Evolutionary conservation across 106 monocot species (phyloP).

Genomic region (Apostasia shenzhenica): DNA sequence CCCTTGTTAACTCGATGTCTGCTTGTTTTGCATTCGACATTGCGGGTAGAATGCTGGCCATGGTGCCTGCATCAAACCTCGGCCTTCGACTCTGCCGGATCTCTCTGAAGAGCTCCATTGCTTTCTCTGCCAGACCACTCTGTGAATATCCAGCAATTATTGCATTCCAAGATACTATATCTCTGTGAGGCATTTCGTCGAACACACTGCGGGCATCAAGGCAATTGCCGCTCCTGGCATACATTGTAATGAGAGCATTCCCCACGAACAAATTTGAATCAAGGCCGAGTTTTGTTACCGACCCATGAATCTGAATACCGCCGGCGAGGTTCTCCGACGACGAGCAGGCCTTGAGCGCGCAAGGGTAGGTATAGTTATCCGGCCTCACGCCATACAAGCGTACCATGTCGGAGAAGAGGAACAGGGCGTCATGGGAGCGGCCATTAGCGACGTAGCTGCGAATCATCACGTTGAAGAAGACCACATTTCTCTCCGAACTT

Average conservation of each 20-base stretch:
- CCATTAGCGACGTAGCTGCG: constrained; percentile 52
- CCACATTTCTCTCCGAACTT: constrained; percentile 22
- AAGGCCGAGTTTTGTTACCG: constrained; percentile 40
- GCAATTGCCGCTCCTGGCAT: constrained; percentile 16
- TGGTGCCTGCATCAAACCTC: constrained; percentile 62
- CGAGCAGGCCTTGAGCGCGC: constrained; percentile 63
- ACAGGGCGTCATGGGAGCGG: constrained; percentile 38
- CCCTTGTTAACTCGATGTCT: constrained; percentile 28
- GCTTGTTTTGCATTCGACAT: constrained; percentile 17
- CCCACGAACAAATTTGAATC: constrained; percentile 54
- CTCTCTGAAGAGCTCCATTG: constrained; percentile 42
- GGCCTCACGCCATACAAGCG: constrained; percentile 12
- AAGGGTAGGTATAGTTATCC: constrained; percentile 71
- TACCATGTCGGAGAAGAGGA: constrained; percentile 37
- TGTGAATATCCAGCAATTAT: constrained; percentile 62
- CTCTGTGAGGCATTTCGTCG: constrained; percentile 39
- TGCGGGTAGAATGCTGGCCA: constrained; percentile 70
- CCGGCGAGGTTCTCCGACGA: constrained; percentile 15
- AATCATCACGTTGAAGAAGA: constrained; percentile 91
- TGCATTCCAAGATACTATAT: constrained; percentile 81
- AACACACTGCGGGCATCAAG: constrained; percentile 35
- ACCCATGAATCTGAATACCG: constrained; percentile 41
- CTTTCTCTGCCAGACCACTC: constrained; percentile 16
- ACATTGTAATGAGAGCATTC: constrained; percentile 58
- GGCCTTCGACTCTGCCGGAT: constrained; percentile 21